Conservation (phyloP, 2,329 filamentous ascomycete genomes). For the Pseudogymnoascus sp. region DNA sequence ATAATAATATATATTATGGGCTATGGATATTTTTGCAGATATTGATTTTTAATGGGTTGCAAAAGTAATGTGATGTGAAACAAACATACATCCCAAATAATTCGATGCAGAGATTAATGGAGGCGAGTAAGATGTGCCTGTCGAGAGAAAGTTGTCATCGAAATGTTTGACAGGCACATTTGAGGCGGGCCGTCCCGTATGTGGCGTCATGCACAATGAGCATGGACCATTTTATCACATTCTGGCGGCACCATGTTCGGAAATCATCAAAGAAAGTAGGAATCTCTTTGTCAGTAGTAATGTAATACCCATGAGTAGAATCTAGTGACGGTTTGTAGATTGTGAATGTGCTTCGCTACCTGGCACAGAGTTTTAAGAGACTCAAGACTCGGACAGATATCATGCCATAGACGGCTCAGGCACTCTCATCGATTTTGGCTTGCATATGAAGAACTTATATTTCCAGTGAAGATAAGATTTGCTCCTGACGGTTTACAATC, state of each 20-base stretch:
- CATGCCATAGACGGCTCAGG: not conserved
- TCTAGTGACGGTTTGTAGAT: not conserved
- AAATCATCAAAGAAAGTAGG: not conserved
- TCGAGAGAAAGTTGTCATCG: not conserved
- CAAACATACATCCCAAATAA: not conserved
- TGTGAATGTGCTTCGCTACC: not conserved
- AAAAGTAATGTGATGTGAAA: not conserved
- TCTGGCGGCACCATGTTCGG: not conserved
- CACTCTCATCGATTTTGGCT: not conserved
- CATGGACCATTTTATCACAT: conserved; percentile 2
- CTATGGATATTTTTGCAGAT: no score
- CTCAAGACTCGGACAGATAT: not conserved
- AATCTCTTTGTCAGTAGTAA: not conserved
- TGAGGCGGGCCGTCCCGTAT: not conserved
- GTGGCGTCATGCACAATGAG: not conserved
- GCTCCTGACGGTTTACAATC: not conserved
- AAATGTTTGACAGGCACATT: not conserved
- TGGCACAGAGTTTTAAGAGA: not conserved
- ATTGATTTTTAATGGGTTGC: not conserved
- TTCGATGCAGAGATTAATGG: not conserved
- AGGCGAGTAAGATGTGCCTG: not conserved
- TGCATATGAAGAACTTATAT: not conserved
- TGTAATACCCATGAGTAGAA: not conserved
- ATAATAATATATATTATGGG: not conserved
- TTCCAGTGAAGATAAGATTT: not conserved